Percentiles rank a stretch among this genome's conserved stretches.
These are phyloP conservation scores for Zelopaecilomyces penicillatus DNA, from an alignment of 2,329 filamentous ascomycete genomes.

Conservation along the genomic window DNA sequence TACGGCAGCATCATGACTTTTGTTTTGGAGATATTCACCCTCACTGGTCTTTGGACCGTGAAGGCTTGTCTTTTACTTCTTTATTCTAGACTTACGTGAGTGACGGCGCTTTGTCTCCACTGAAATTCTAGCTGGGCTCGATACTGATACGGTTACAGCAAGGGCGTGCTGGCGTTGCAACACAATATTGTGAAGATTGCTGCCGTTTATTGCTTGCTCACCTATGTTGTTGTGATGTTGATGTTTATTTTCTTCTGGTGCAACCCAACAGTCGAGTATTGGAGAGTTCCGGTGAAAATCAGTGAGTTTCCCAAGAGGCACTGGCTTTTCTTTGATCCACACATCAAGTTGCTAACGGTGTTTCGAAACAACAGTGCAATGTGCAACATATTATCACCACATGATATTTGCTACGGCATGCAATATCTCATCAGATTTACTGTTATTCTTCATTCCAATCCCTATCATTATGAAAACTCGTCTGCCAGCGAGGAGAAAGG, in stretches of 20 bases:
- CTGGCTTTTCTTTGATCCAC: too few species aligned
- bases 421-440: slow-evolving; percentile 37
- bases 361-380: slow-evolving; percentile 24
- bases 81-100: slow-evolving; percentile 43
- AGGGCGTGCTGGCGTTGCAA: slow-evolving; percentile 20
- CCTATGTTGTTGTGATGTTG: slow-evolving; percentile 40
- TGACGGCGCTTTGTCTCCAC: slow-evolving; percentile 4
- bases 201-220: slow-evolving; percentile 32
- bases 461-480: slow-evolving; percentile 34
- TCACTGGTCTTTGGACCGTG: slow-evolving; percentile 42
- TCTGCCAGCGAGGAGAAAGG: slow-evolving; percentile 36
- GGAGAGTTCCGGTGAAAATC: slow-evolving; percentile 36
- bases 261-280: slow-evolving; percentile 40
- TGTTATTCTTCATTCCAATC: slow-evolving; percentile 36
- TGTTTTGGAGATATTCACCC: slow-evolving; percentile 44
- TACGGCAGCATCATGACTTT: slow-evolving; percentile 48
- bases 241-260: slow-evolving; percentile 48
- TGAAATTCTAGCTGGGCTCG: background rate
- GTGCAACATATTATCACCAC: slow-evolving; percentile 38
- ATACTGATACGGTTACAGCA: slow-evolving; percentile 3
- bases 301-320: slow-evolving; percentile 10
- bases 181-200: slow-evolving; percentile 33
- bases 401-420: slow-evolving; percentile 39
- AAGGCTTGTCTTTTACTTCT: slow-evolving; percentile 45
- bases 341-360: too few species aligned